These are phyloP conservation scores for Aureobasidium sp. DNA, from an alignment of 2,329 filamentous ascomycete genomes.

Conservation along the genomic window DNA sequence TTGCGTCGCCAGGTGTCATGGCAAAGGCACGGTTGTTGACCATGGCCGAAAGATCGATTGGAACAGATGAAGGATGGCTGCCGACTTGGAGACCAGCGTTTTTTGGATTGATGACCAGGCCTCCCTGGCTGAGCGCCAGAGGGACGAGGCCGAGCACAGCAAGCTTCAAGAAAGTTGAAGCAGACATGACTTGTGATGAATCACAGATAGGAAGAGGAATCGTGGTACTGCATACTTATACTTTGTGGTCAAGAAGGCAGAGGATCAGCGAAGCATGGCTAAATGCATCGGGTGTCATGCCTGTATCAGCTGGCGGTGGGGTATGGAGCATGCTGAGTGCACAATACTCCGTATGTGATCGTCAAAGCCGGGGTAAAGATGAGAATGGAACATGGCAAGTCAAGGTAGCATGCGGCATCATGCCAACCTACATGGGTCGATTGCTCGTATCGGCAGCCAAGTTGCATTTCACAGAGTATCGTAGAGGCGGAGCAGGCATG, in stretches of 20 bases:
- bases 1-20: conserved; percentile 26
- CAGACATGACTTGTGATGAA: background rate
- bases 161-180: background rate
- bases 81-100: conserved; percentile 17
- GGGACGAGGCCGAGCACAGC: conserved; percentile 13
- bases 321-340: background rate
- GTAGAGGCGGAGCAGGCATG: background rate
- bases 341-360: background rate
- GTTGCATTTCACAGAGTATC: background rate
- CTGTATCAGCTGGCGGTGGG: background rate
- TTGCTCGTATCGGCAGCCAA: background rate
- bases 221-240: background rate
- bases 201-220: no score
- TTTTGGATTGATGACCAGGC: conserved; percentile 22
- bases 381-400: background rate
- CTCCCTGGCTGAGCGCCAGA: conserved; percentile 17
- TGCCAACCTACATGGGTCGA: background rate
- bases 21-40: conserved; percentile 31
- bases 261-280: background rate
- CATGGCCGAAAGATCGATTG: conserved; percentile 20
- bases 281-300: background rate
- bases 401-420: background rate
- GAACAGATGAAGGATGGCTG: conserved; percentile 14
- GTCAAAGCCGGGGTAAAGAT: background rate
- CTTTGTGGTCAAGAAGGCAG: background rate